phyloP scores from a whole-genome alignment of 148 eudicot species.

The Limonium bicolor region DNA sequence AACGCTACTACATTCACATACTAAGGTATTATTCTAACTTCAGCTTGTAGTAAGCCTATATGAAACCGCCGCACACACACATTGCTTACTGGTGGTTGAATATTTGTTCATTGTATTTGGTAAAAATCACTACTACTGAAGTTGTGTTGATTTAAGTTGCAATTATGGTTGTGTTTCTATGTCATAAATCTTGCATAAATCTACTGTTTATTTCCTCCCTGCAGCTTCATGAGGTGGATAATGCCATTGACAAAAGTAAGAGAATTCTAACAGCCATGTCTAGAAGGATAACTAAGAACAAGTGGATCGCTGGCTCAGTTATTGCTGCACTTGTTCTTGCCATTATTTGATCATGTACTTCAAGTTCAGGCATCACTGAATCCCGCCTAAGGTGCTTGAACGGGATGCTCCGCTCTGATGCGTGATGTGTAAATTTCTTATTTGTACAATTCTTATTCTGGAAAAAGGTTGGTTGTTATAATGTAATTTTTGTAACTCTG shows the following conservation, averaged over 20 bases:
- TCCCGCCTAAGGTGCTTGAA: no score
- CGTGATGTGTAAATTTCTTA: no score
- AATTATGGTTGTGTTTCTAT: background rate
- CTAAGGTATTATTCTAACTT: no score
- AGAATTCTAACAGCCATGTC: conserved; percentile 80
- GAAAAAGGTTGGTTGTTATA: no score
- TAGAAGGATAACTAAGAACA: conserved; percentile 79
- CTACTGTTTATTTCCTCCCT: conserved; percentile 4
- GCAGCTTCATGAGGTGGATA: conserved; percentile 92
- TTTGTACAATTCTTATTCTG: no score
- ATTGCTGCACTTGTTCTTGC: conserved; percentile 70
- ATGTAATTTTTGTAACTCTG: no score
- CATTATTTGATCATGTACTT: conserved; percentile 58
- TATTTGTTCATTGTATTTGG: no score
- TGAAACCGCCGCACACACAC: no score
- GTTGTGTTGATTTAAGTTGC: background rate
- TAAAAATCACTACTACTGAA: no score
- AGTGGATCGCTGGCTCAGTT: conserved; percentile 67
- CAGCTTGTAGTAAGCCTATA: no score
- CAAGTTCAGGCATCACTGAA: conserved; percentile 35
- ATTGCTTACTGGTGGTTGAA: no score
- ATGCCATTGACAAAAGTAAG: conserved; percentile 84
- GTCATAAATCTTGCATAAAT: background rate
- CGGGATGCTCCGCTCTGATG: no score
- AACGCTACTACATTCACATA: conserved; percentile 52